Percentiles rank a stretch among this genome's conserved stretches.
phyloP scores from a whole-genome alignment of 306 rosid genomes.

The Potentilla sterilis region DNA sequence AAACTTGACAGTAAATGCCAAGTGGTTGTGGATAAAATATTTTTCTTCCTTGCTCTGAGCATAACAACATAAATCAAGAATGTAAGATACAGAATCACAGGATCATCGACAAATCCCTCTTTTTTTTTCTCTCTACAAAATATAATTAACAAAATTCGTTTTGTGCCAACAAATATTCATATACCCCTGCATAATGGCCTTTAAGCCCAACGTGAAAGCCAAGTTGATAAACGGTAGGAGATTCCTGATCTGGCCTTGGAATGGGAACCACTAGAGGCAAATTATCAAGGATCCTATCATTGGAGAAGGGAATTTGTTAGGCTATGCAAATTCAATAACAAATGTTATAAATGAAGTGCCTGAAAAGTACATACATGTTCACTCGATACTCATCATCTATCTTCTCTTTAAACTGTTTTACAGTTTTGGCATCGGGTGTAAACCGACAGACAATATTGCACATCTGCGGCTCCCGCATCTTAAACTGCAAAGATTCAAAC shows the following conservation, averaged over 20 bases:
- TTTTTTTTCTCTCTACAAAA: not conserved
- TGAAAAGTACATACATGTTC: slow-evolving; percentile 83
- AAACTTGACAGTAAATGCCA: slow-evolving; percentile 84
- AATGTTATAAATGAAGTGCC: not conserved
- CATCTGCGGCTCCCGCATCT: slow-evolving; percentile 92
- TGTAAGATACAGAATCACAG: slow-evolving; percentile 12
- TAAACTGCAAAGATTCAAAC: slow-evolving; percentile 55
- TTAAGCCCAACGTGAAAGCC: slow-evolving; percentile 88
- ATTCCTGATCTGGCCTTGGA: slow-evolving; percentile 69
- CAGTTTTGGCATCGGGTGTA: slow-evolving; percentile 67
- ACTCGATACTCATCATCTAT: slow-evolving; percentile 93
- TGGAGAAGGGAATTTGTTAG: slow-evolving; percentile 21
- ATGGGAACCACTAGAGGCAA: slow-evolving; percentile 86
- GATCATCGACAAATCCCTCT: slow-evolving; percentile 6
- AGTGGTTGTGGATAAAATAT: slow-evolving; percentile 82
- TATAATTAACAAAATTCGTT: not conserved
- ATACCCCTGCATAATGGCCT: slow-evolving; percentile 78
- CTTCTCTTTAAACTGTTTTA: slow-evolving; percentile 90
- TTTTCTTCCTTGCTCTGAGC: slow-evolving; percentile 84
- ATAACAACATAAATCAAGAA: slow-evolving; percentile 27
- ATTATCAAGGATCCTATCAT: slow-evolving; percentile 87
- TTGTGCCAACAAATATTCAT: slow-evolving; percentile 23
- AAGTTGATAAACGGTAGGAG: slow-evolving; percentile 76
- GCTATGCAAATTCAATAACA: slow-evolving; percentile 15
- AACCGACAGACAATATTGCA: slow-evolving; percentile 61